Conservation (phyloP, 805 yeast genomes). For the Saturnispora sekii region DNA sequence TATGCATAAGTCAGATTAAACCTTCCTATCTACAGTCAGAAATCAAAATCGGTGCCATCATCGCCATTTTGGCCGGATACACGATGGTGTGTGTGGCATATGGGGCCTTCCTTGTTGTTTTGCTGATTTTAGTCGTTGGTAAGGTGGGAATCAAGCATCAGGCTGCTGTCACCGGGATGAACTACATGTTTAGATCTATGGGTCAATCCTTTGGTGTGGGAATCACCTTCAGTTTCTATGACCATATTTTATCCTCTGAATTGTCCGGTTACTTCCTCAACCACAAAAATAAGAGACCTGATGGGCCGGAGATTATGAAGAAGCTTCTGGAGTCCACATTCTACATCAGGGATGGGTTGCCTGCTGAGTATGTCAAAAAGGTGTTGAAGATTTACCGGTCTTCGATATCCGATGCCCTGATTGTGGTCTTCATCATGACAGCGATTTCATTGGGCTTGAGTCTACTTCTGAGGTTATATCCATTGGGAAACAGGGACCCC, state of each 20-base stretch:
- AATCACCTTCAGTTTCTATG: constrained; percentile 30
- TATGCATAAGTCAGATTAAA: constrained; percentile 14
- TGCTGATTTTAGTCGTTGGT: constrained; percentile 34
- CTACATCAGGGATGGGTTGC: constrained; percentile 26
- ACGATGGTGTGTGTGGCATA: constrained; percentile 29
- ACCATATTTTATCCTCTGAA: constrained; percentile 23
- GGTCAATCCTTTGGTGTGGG: constrained; percentile 41
- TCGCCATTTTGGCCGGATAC: constrained; percentile 22
- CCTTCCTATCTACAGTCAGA: constrained; percentile 17
- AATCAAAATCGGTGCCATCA: constrained; percentile 10
- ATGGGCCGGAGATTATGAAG: constrained; percentile 18
- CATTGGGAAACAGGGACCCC: constrained; percentile 1
- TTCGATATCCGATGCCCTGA: constrained; percentile 20
- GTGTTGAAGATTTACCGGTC: constrained; percentile 24
- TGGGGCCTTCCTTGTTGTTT: constrained; percentile 33
- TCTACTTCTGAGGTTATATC: constrained; percentile 17
- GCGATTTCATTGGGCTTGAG: constrained; percentile 18
- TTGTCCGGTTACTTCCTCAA: constrained; percentile 25
- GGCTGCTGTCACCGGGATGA: constrained; percentile 40
- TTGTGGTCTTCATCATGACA: constrained; percentile 20
- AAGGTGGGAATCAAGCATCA: constrained; percentile 36
- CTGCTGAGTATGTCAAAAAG: constrained; percentile 16
- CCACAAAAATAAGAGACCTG: constrained; percentile 15
- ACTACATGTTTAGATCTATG: constrained; percentile 39
- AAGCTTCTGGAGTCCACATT: constrained; percentile 19